Evolutionary conservation across 139 green algal species (phyloP).

Genomic region (Haematococcus lacustris): DNA sequence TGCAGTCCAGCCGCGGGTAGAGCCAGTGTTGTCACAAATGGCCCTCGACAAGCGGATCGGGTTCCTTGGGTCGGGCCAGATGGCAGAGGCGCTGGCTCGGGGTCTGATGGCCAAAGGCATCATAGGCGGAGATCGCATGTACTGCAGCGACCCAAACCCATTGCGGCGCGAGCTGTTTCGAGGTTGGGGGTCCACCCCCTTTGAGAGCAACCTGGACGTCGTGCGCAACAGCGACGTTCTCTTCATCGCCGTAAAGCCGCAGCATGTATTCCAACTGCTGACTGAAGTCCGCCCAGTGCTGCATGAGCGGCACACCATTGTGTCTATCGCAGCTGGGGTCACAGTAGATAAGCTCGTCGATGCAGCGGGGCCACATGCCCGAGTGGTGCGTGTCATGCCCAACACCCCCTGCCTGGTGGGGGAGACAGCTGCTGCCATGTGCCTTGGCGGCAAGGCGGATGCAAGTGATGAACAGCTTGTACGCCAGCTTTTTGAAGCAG

Average conservation of each 20-base stretch:
- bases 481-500: constrained; percentile 58
- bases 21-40: no score
- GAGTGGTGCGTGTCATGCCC: constrained; percentile 91
- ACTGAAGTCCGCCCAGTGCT: constrained; percentile 22
- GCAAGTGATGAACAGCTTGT: constrained; percentile 58
- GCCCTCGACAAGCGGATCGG: constrained; percentile 58
- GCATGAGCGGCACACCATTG: constrained; percentile 35
- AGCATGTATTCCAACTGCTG: constrained; percentile 60
- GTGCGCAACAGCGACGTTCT: constrained; percentile 69
- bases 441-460: constrained; percentile 57
- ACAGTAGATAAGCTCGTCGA: constrained; percentile 61
- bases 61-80: constrained; percentile 66
- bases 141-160: constrained; percentile 52
- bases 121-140: constrained; percentile 41
- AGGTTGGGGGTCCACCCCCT: constrained; percentile 41
- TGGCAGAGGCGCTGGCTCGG: constrained; percentile 85
- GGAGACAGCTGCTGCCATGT: constrained; percentile 83
- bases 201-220: constrained; percentile 59
- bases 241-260: constrained; percentile 91
- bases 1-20: no score
- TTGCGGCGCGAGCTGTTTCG: constrained; percentile 69
- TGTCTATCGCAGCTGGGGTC: constrained; percentile 93
- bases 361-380: constrained; percentile 48
- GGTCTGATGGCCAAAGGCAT: constrained; percentile 73
- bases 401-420: constrained; percentile 96